Conservation (phyloP, 257 asterid genomes). For the Solanum piurae region DNA sequence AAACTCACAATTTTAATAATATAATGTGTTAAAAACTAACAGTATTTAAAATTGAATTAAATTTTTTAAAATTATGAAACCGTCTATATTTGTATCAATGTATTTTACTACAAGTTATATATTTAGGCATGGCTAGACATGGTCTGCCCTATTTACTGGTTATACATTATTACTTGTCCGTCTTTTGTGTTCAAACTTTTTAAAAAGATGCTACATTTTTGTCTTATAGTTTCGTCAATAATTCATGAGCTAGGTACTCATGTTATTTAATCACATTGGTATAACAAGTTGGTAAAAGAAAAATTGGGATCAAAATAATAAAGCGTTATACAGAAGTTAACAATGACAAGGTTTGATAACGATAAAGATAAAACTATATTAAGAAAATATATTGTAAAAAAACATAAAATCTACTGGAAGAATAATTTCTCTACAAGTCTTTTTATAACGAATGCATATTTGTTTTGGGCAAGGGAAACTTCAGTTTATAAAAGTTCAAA, state of each 20-base stretch:
- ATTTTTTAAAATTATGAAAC: no score
- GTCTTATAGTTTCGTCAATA: background rate
- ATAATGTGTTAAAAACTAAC: no score
- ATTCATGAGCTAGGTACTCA: background rate
- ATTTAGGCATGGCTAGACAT: background rate
- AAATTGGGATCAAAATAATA: background rate
- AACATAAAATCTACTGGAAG: no score
- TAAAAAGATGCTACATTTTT: background rate
- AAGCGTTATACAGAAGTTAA: no score
- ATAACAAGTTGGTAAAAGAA: background rate
- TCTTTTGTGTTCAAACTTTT: background rate
- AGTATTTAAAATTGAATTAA: background rate
- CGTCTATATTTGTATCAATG: background rate
- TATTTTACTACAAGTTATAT: background rate
- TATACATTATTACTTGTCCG: background rate
- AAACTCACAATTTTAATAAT: no score
- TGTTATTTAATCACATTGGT: background rate
- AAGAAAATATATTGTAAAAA: no score
- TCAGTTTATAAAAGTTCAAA: no score
- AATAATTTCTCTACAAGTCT: no score
- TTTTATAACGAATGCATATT: no score
- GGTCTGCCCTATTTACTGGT: conserved; percentile 12
- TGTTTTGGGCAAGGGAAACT: no score
- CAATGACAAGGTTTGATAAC: no score
- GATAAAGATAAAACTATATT: no score